Percentiles rank a stretch among this genome's conserved stretches.
phyloP scores from a whole-genome alignment of 2,329 filamentous ascomycete species.

The Zymoseptoria tritici region DNA sequence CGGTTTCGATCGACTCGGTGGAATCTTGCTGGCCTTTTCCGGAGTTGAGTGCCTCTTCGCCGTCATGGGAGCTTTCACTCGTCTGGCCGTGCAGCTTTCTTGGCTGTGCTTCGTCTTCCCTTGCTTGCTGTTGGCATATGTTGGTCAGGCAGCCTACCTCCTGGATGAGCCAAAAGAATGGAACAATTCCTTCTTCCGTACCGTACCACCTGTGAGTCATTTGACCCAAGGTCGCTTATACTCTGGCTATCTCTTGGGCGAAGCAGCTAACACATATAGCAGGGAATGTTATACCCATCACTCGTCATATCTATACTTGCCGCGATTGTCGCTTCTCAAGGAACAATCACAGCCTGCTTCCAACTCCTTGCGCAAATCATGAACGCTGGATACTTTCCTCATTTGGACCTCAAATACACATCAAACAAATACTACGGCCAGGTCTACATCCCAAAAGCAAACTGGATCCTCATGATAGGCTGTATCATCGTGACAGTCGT shows the following conservation, averaged over 20 bases:
- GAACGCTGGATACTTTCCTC: slow-evolving; percentile 65
- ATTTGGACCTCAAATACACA: slow-evolving; percentile 65
- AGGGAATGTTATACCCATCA: slow-evolving; percentile 58
- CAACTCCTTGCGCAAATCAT: slow-evolving; percentile 60
- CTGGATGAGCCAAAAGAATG: slow-evolving; percentile 51
- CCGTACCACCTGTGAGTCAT: slow-evolving; percentile 46
- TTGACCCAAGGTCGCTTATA: background rate
- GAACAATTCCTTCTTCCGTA: slow-evolving; percentile 67
- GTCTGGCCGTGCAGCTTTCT: slow-evolving; percentile 59
- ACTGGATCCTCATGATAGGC: slow-evolving; percentile 69
- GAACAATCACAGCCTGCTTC: slow-evolving; percentile 67
- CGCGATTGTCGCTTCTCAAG: slow-evolving; percentile 70
- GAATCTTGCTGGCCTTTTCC: slow-evolving; percentile 65
- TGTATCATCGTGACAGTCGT: slow-evolving; percentile 57
- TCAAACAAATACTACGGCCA: slow-evolving; percentile 64
- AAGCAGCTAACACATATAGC: background rate
- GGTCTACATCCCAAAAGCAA: slow-evolving; percentile 66
- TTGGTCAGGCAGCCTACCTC: slow-evolving; percentile 68
- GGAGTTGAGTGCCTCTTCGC: slow-evolving; percentile 71
- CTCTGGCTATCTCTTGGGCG: too few relatives aligned
- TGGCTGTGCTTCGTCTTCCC: slow-evolving; percentile 64
- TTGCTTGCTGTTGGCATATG: slow-evolving; percentile 58
- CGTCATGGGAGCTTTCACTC: slow-evolving; percentile 62
- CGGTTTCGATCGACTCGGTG: slow-evolving; percentile 57
- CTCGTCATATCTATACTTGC: slow-evolving; percentile 58